Evolutionary conservation across 2,329 filamentous ascomycete species (phyloP), one percentile per base, ranked within the genome.

Genomic region (Trichoderma citrinoviride): DNA sequence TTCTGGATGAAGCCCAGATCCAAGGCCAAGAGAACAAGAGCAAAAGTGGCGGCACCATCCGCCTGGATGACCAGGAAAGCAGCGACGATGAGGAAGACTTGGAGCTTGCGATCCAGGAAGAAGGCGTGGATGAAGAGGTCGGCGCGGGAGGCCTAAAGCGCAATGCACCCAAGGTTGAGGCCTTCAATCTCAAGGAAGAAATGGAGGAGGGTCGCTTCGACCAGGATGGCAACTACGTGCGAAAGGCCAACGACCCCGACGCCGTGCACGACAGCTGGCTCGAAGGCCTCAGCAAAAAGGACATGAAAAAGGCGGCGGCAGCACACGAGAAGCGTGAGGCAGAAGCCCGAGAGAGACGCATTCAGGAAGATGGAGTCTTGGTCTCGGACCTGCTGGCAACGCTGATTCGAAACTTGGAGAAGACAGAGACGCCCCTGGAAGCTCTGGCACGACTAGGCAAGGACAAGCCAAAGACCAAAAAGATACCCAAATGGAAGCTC

Each of bases 151-250:
- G 91, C 2, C 90, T 96, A 71, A 98, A 97, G 80, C 91, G 88
- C 71, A 92, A 97, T 76, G 95, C 95, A 1, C 95, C 95, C 1
- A 92, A 95, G 75, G 84, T 99, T 6, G 95, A 98, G 76, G 94
- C 94, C 3, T 99, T 99, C 83, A 98, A 99, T 74, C 91, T 99
- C 83, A 88, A 87, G 66, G 81, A 86, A 14, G 95, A 99, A 76
- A 89, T 96, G 75, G 93, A 98, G 73, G 94, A 98, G 70, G 95
- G 95, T 1, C 85, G 88, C 12, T 99, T 97, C 72, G 95, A 99
- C 74, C 90, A 95, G 70, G 81, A 88, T 1, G 94, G 94, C 10
- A 99, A 98, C 76, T 99, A 88, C 75, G 87, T 99, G 50, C 87
- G 95, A 64, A 96, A 96, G 76, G 93, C 93, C 0, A 85, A 80